These are phyloP conservation scores for Dalbergia cultrata DNA, from an alignment of 306 rosid genomes.

Conservation along the genomic window DNA sequence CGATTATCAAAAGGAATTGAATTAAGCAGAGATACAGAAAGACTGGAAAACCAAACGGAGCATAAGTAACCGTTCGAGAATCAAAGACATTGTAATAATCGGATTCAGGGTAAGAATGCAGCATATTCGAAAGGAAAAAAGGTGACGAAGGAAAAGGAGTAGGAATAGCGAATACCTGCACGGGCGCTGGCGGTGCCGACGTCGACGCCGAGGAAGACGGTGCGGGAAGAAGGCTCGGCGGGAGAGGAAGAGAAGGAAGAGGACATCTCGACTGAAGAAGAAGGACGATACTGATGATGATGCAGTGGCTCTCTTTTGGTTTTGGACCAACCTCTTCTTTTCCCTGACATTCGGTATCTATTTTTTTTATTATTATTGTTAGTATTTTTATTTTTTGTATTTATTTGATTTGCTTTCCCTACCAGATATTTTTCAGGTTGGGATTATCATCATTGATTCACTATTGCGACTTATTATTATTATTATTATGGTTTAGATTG, in stretches of 20 bases:
- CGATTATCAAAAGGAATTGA: neutral
- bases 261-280: conserved; percentile 58
- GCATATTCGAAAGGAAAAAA: neutral
- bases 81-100: neutral
- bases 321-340: conserved; percentile 48
- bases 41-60: too few species aligned
- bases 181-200: conserved; percentile 98
- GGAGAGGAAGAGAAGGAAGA: conserved; percentile 29
- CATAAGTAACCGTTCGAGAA: neutral
- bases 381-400: neutral
- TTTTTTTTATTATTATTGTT: neutral
- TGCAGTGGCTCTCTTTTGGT: conserved; percentile 45
- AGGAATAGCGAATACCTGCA: conserved; percentile 64
- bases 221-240: conserved; percentile 45
- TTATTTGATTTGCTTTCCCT: conserved; percentile 1
- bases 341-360: conserved; percentile 47
- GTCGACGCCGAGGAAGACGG: conserved; percentile 87
- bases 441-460: neutral
- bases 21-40: neutral
- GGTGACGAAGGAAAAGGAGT: neutral
- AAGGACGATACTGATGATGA: conserved; percentile 4
- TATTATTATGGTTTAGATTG: neutral
- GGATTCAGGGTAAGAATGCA: neutral
- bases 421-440: conserved; percentile 9
- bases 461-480: neutral